Percentiles rank a stretch among this genome's conserved stretches.
These are phyloP conservation scores for Pyricularia grisea DNA, from an alignment of 2,329 filamentous ascomycete genomes.

Conservation along the genomic window DNA sequence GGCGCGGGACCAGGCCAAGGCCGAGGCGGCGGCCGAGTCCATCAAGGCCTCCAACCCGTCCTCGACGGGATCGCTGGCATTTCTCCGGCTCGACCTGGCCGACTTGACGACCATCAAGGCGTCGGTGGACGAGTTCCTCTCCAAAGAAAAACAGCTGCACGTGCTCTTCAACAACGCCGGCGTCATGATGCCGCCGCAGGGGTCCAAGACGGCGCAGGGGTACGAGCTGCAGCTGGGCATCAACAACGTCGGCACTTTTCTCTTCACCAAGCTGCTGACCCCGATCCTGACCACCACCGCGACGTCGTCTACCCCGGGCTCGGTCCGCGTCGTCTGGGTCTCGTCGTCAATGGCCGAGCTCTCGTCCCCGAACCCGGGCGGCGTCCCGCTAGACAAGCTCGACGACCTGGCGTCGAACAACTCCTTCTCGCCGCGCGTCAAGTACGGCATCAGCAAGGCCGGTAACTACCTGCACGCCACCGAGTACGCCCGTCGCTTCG, in stretches of 20 bases:
- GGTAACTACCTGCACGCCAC: slow-evolving; percentile 13
- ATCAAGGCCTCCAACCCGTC: slow-evolving; percentile 19
- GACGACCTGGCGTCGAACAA: slow-evolving; percentile 6
- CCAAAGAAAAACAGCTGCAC: slow-evolving; percentile 19
- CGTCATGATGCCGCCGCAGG: slow-evolving; percentile 21
- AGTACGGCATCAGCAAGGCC: slow-evolving; percentile 17
- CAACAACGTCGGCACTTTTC: slow-evolving; percentile 11
- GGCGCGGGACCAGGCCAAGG: slow-evolving; percentile 31
- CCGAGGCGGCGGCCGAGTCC: slow-evolving; percentile 26
- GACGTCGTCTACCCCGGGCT: neutral
- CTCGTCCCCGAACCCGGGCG: slow-evolving; percentile 4
- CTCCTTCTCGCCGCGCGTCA: neutral
- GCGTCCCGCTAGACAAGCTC: slow-evolving; percentile 11
- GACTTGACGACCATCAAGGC: slow-evolving; percentile 17
- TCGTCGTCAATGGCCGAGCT: slow-evolving; percentile 11
- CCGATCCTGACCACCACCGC: slow-evolving; percentile 13
- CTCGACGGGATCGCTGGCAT: slow-evolving; percentile 18
- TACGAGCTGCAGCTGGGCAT: slow-evolving; percentile 25
- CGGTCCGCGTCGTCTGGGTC: slow-evolving; percentile 16
- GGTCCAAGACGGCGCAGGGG: slow-evolving; percentile 28
- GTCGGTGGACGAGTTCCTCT: slow-evolving; percentile 13
- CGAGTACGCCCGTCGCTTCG: slow-evolving; percentile 15
- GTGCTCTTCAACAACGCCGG: slow-evolving; percentile 31
- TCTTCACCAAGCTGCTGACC: slow-evolving; percentile 16
- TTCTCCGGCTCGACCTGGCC: slow-evolving; percentile 22